A percentile compares a stretch with the other conserved stretches of the same genome.
These are phyloP conservation scores for Sisymbrium altissimum DNA, from an alignment of 345 rosid genomes.

Conservation along the genomic window DNA sequence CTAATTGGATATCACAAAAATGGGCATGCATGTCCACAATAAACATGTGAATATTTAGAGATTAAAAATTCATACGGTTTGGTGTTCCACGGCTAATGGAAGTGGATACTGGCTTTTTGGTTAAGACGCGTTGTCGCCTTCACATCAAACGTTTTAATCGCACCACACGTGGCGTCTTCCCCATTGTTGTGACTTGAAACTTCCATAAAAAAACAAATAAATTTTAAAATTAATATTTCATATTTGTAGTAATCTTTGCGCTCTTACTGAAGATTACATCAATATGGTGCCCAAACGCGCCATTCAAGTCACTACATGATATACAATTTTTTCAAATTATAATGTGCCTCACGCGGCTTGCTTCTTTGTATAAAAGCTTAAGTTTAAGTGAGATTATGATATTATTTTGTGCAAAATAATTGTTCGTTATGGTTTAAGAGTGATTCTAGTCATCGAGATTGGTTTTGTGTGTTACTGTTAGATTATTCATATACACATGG, in stretches of 20 bases:
- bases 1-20: not conserved
- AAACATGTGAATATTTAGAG: not conserved
- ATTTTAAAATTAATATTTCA: not conserved
- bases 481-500: not conserved
- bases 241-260: not conserved
- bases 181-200: not conserved
- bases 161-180: constrained; percentile 8
- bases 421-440: too few relatives aligned
- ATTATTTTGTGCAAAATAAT: not conserved
- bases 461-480: not conserved
- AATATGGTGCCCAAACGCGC: not conserved
- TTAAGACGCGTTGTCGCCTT: constrained; percentile 17
- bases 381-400: constrained; percentile 14
- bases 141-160: constrained; percentile 4
- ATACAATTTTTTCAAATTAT: not conserved
- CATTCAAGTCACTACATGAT: not conserved
- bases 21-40: not conserved
- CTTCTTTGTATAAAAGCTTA: not conserved
- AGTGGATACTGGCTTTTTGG: not conserved
- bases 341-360: constrained; percentile 12
- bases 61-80: not conserved
- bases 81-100: constrained; percentile 20
- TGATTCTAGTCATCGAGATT: not conserved
- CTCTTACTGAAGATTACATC: not conserved
- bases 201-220: not conserved